phyloP scores from a whole-genome alignment of 805 yeast species.

The Candida succiphila region DNA sequence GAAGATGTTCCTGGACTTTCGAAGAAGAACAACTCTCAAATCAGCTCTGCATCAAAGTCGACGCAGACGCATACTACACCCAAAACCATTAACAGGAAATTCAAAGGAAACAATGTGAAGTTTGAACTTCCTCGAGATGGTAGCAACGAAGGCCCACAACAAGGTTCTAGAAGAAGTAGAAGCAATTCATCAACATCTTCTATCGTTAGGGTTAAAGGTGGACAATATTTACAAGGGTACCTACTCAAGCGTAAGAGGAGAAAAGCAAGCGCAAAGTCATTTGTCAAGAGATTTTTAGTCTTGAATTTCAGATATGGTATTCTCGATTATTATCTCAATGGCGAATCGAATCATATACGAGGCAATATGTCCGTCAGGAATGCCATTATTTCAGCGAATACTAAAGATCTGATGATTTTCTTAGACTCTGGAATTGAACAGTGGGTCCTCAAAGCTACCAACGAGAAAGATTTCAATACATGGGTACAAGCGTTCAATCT shows the following conservation, averaged over 20 bases:
- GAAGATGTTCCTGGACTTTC: slow-evolving; percentile 1
- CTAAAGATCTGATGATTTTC: slow-evolving; percentile 55
- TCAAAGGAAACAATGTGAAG: slow-evolving; percentile 8
- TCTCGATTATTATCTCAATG: slow-evolving; percentile 68
- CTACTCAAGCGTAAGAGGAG: slow-evolving; percentile 61
- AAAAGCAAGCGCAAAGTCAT: slow-evolving; percentile 80
- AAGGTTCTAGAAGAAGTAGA: slow-evolving; percentile 5
- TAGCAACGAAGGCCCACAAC: slow-evolving; percentile 11
- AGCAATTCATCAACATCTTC: slow-evolving; percentile 6
- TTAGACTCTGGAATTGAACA: slow-evolving; percentile 93
- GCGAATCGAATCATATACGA: slow-evolving; percentile 60
- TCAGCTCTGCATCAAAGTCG: not conserved
- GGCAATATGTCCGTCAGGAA: slow-evolving; percentile 87
- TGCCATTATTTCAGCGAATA: slow-evolving; percentile 75
- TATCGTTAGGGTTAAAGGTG: slow-evolving; percentile 39
- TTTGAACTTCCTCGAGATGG: slow-evolving; percentile 18
- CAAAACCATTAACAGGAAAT: not conserved
- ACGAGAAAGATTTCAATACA: slow-evolving; percentile 53
- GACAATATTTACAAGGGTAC: slow-evolving; percentile 69
- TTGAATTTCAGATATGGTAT: slow-evolving; percentile 78
- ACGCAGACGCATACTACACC: not conserved
- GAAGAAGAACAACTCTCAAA: not conserved
- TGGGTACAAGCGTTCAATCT: slow-evolving; percentile 79
- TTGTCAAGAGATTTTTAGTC: slow-evolving; percentile 73
- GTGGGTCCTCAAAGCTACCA: slow-evolving; percentile 75